A percentile compares a stretch with the other conserved stretches of the same genome.
Conservation (phyloP, 192 early-diverging fungal genomes). For the Gryganskiella cystojenkinii region DNA sequence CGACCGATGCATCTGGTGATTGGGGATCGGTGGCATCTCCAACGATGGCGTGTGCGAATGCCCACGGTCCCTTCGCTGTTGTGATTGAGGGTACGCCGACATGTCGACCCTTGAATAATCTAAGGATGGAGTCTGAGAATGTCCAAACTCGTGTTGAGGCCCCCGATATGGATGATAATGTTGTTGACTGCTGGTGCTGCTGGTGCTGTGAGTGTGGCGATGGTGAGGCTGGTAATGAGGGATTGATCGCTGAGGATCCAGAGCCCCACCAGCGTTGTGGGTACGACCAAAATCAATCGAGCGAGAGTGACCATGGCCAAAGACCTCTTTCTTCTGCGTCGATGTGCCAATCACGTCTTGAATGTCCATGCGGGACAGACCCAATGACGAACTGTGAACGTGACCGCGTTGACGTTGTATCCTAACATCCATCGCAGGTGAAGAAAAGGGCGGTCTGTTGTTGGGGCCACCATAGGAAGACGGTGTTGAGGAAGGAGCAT, state of each 20-base stretch:
- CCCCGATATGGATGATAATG: background rate
- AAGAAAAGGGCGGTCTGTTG: background rate
- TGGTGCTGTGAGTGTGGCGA: background rate
- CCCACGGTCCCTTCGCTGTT: conserved; percentile 22
- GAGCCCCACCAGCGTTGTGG: too few species aligned
- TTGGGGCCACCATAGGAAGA: too few species aligned
- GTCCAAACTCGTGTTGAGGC: background rate
- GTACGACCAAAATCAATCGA: conserved; percentile 21
- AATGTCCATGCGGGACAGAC: conserved; percentile 31
- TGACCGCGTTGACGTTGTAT: conserved; percentile 20
- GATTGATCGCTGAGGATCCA: too few species aligned
- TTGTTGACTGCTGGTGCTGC: background rate
- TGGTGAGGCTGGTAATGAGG: background rate
- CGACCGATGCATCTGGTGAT: conserved; percentile 38
- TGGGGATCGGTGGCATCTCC: conserved; percentile 45
- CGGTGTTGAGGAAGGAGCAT: too few species aligned
- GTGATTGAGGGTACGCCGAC: conserved; percentile 2
- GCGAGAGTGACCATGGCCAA: conserved; percentile 12
- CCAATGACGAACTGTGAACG: conserved; percentile 16
- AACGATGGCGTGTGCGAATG: conserved; percentile 48
- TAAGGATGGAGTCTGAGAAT: conserved; percentile 20
- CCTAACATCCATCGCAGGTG: conserved; percentile 1
- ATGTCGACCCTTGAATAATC: conserved; percentile 26
- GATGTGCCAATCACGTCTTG: too few species aligned
- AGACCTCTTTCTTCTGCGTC: background rate